Conservation (phyloP, 2,329 filamentous ascomycete species). For the Dactylellina drechsleri region DNA sequence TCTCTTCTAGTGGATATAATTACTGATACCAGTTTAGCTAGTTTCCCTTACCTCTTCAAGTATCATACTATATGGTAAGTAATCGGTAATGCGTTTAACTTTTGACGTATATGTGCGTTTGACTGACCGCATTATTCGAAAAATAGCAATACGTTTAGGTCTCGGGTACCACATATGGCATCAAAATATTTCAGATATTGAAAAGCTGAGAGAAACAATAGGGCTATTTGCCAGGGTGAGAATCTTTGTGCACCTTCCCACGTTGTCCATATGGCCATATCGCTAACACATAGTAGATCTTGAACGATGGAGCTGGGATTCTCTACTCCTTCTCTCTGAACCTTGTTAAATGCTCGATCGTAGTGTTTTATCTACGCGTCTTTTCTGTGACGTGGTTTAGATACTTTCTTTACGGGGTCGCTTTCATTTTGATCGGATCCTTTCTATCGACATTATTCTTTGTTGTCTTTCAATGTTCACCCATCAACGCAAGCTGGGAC, state of each 20-base stretch:
- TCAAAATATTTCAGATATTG: constrained; percentile 31
- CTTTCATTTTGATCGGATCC: constrained; percentile 28
- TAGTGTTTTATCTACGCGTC: constrained; percentile 42
- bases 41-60: constrained; percentile 51
- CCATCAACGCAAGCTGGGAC: constrained; percentile 48
- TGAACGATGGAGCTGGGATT: constrained; percentile 45
- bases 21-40: constrained; percentile 14
- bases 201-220: constrained; percentile 30
- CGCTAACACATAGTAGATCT: constrained; percentile 12
- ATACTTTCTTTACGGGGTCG: constrained; percentile 38
- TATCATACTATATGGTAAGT: constrained; percentile 50
- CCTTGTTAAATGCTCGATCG: constrained; percentile 46
- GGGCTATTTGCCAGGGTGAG: constrained; percentile 40
- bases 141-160: constrained; percentile 42
- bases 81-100: background rate
- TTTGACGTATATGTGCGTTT: background rate
- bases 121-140: too few relatives aligned
- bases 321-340: constrained; percentile 50
- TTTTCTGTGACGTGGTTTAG: constrained; percentile 49
- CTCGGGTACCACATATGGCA: constrained; percentile 48
- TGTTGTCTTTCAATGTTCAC: constrained; percentile 46
- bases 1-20: background rate
- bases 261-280: background rate
- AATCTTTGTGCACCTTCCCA: background rate
- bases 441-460: constrained; percentile 47